Evolutionary conservation across 2,329 filamentous ascomycete genomes (phyloP), one percentile per base, ranked within the genome.

Genomic region (Beauveria australis): DNA sequence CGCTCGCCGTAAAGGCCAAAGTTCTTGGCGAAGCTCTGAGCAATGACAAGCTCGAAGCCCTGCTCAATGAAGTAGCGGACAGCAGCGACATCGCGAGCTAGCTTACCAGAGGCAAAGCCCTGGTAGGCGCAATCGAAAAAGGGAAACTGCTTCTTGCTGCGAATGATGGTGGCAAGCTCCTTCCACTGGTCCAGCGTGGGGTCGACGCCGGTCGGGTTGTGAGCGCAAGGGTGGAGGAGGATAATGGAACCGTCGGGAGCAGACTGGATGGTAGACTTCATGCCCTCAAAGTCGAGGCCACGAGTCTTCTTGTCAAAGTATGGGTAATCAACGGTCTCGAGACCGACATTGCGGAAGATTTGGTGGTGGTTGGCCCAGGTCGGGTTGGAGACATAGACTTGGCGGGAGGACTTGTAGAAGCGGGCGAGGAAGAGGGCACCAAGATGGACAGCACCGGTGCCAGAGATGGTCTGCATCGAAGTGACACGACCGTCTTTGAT

Each of bases 321-420:
- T 54, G 93, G 94, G 79, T 99, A 99, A 66, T 85, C 85, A 67
- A 87, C 87, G 68, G 91, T 84, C 40, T 85, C 78, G 33, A 97
- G 80, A 68, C 84, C 82, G 71, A 97, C 92, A 72, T 97, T 97
- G 76, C 81, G 84, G 80, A 99, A 96, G 81, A 99, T 97, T 76
- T 97, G 94, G 79, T 95, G 88, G 85, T 99, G 94, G 80, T 99
- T 99, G 67, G 89, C 92, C 94, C 94, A 99, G 64, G 94, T 99
- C 58, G 94, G 94, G 75, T 89, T 89, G 70, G 92, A 96, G 74
- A 97, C 81, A 82, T 96, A 97, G 76, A 95, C 85, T 62, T 87
- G 85, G 67, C 84, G 88, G 77, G 82, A 85, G 71, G 83, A 81
- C 70, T 81, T 79, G 82, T 91, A 96, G 85, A 97, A 99, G 75